A percentile compares a stretch with the other conserved stretches of the same genome.
Evolutionary conservation across 2,329 filamentous ascomycete species (phyloP).

Genomic region (Cladophialophora immunda): DNA sequence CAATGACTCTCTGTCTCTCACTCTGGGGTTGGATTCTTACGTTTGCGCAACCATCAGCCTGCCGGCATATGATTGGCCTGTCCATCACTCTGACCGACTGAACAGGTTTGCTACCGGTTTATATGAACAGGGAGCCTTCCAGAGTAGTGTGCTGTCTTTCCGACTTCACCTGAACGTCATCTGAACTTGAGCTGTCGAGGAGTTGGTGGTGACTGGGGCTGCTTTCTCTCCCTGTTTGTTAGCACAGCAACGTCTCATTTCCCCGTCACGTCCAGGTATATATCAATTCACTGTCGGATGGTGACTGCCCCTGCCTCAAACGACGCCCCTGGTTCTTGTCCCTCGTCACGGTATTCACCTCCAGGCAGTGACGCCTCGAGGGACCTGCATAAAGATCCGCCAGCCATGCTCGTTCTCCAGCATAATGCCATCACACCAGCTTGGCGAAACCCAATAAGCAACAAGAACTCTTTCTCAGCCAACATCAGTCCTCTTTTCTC

Average conservation of each 20-base stretch:
- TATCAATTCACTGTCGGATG: slow-evolving; percentile 1
- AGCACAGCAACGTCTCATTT: background rate
- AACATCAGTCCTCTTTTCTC: slow-evolving; percentile 14
- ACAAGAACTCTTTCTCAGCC: slow-evolving; percentile 13
- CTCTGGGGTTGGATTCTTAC: slow-evolving; percentile 16
- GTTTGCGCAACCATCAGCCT: slow-evolving; percentile 24
- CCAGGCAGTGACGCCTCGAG: slow-evolving; percentile 22
- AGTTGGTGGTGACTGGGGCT: background rate
- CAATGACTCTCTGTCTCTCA: slow-evolving; percentile 22
- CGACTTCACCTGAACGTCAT: slow-evolving; percentile 13
- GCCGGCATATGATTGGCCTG: slow-evolving; percentile 31
- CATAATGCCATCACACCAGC: slow-evolving; percentile 29
- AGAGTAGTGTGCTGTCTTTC: slow-evolving; percentile 13
- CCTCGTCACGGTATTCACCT: slow-evolving; percentile 14
- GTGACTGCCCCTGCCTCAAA: background rate
- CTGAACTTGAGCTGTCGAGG: background rate
- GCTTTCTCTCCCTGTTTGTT: slow-evolving; percentile 8
- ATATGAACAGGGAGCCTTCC: slow-evolving; percentile 1
- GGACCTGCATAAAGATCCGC: slow-evolving; percentile 15
- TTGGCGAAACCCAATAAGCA: slow-evolving; percentile 23
- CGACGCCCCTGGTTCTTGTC: background rate
- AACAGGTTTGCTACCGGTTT: background rate
- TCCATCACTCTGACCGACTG: slow-evolving; percentile 25
- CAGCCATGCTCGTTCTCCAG: slow-evolving; percentile 35
- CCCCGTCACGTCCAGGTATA: slow-evolving; percentile 7